Evolutionary conservation across 1,284 basidiomycete genomes (phyloP).

Genomic region (Limonomyces culmigenus): DNA sequence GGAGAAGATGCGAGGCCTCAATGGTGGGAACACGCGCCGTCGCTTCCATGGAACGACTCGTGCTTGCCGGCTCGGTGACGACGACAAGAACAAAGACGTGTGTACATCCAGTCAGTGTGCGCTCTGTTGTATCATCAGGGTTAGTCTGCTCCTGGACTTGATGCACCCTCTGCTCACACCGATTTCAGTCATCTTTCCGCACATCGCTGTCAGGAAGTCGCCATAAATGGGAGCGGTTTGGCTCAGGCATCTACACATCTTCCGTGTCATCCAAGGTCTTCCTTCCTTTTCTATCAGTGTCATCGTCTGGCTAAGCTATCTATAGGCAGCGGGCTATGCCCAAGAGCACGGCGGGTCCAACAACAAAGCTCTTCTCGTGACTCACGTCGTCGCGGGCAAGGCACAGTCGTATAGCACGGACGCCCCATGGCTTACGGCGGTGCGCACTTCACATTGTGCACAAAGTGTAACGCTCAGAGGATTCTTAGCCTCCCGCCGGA

Average conservation of each 20-base stretch:
- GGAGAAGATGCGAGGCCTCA: not conserved
- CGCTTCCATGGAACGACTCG: constrained; percentile 2
- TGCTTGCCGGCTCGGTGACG: constrained; percentile 1
- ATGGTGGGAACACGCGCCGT: not conserved
- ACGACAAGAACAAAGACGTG: not conserved
- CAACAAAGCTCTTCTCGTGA: too few relatives aligned
- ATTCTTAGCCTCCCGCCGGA: too few relatives aligned
- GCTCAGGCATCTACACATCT: not conserved
- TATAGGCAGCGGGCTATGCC: too few relatives aligned
- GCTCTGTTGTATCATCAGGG: not conserved
- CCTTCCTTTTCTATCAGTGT: not conserved
- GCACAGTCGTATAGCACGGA: too few relatives aligned
- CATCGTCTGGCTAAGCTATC: not conserved
- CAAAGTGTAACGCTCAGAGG: too few relatives aligned
- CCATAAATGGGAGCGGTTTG: not conserved
- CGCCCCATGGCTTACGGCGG: too few relatives aligned
- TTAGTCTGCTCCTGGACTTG: too few relatives aligned
- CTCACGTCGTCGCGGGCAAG: too few relatives aligned
- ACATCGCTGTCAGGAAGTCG: not conserved
- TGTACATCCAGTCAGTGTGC: not conserved
- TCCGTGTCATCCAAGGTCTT: not conserved
- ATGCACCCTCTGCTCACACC: too few relatives aligned
- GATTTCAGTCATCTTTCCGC: not conserved
- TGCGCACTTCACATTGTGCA: too few relatives aligned
- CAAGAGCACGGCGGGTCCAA: too few relatives aligned